These are phyloP conservation scores for Phyllosticta citrichinensis DNA, from an alignment of 2,329 filamentous ascomycete genomes.

Conservation along the genomic window DNA sequence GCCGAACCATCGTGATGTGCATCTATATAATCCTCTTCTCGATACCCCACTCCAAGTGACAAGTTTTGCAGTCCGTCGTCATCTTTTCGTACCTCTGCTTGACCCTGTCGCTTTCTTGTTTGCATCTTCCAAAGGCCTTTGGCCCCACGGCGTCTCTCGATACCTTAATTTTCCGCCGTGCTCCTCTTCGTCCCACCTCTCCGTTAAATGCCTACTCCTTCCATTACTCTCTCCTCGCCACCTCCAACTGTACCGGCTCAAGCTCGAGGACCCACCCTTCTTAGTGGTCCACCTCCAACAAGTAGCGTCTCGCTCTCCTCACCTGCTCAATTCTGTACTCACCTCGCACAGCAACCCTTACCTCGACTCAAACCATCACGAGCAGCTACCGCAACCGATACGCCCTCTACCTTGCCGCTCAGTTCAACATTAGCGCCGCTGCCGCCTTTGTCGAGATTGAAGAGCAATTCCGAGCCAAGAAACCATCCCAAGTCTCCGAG, in stretches of 20 bases:
- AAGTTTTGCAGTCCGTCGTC: background rate
- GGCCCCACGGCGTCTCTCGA: background rate
- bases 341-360: background rate
- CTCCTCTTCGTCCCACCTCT: background rate
- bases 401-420: conserved; percentile 29
- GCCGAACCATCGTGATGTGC: background rate
- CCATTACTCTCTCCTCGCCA: conserved; percentile 7
- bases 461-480: conserved; percentile 17
- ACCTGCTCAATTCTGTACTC: background rate
- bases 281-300: background rate
- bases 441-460: conserved; percentile 29
- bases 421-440: conserved; percentile 30
- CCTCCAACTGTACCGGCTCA: background rate
- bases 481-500: background rate
- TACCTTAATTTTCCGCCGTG: background rate
- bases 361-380: conserved; percentile 7
- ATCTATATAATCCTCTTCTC: background rate
- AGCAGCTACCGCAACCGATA: conserved; percentile 25
- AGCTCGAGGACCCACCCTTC: background rate
- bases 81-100: background rate
- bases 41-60: background rate
- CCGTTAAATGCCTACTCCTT: conserved; percentile 7
- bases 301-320: background rate
- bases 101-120: background rate
- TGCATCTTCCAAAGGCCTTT: background rate